These are phyloP conservation scores for Ascobolus immersus DNA, from an alignment of 495 filamentous ascomycete species.

Conservation along the genomic window DNA sequence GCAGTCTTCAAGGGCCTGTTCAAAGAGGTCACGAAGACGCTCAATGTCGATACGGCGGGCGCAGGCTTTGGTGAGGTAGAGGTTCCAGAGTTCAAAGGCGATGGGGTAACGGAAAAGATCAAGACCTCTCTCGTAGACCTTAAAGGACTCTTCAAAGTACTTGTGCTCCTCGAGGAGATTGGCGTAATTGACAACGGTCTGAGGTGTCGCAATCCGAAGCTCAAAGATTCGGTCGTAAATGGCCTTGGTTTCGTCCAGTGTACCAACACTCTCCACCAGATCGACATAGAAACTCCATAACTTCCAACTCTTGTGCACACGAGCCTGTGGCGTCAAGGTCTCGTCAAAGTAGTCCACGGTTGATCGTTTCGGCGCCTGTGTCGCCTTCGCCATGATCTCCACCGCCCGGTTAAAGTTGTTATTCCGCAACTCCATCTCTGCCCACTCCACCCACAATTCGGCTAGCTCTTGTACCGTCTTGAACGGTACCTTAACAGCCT, in stretches of 20 bases:
- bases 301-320: conserved; percentile 98
- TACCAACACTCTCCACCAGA: conserved; percentile 79
- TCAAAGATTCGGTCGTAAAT: conserved; percentile 97
- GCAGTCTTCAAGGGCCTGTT: conserved; percentile 84
- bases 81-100: conserved; percentile 95
- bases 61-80: conserved; percentile 91
- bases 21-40: conserved; percentile 79
- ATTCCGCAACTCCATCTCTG: conserved; percentile 84
- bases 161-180: conserved; percentile 86
- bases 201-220: conserved; percentile 86
- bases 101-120: conserved; percentile 95
- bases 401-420: conserved; percentile 92
- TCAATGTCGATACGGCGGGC: conserved; percentile 90
- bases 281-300: conserved; percentile 99
- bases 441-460: conserved; percentile 97
- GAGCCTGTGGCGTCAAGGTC: conserved; percentile 72
- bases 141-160: conserved; percentile 95
- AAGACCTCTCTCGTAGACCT: conserved; percentile 83
- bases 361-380: conserved; percentile 79
- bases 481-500: conserved; percentile 91
- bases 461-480: conserved; percentile 85
- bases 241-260: conserved; percentile 73
- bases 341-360: conserved; percentile 98
- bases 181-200: conserved; percentile 96
- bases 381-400: conserved; percentile 87